Conservation (phyloP, 495 filamentous ascomycete genomes). For the Apiosordaria backusii region DNA sequence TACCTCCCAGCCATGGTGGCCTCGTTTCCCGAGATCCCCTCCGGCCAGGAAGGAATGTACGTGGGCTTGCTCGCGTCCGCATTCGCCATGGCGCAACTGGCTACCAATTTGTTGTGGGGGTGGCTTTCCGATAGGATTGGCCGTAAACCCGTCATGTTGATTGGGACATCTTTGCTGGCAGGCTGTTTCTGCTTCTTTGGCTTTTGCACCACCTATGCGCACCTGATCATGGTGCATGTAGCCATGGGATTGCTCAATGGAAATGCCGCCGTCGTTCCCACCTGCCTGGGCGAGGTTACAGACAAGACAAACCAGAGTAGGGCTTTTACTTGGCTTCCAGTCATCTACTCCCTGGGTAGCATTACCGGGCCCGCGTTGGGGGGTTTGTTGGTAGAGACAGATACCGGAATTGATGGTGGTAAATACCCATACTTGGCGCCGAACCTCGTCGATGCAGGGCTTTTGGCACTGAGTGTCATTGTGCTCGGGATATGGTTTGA, state of each 20-base stretch:
- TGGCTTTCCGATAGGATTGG: constrained; percentile 85
- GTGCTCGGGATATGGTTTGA: constrained; percentile 74
- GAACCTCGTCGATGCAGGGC: constrained; percentile 67
- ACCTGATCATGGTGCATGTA: constrained; percentile 78
- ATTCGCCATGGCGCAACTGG: constrained; percentile 88
- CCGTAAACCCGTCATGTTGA: constrained; percentile 85
- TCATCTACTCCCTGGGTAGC: constrained; percentile 87
- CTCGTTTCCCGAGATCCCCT: constrained; percentile 74
- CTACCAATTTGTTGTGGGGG: constrained; percentile 92
- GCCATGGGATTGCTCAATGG: constrained; percentile 93
- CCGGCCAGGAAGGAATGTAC: constrained; percentile 73
- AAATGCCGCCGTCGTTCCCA: constrained; percentile 80
- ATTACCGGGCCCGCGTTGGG: constrained; percentile 90
- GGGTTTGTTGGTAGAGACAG: constrained; percentile 67
- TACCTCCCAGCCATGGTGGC: constrained; percentile 92
- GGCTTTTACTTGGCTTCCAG: constrained; percentile 88
- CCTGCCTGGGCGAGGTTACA: constrained; percentile 91
- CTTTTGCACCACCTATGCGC: constrained; percentile 75
- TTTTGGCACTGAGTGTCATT: constrained; percentile 70
- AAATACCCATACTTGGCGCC: constrained; percentile 79
- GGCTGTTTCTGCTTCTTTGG: constrained; percentile 83
- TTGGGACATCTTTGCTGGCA: constrained; percentile 79
- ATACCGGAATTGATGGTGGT: constrained; percentile 36
- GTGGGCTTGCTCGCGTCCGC: constrained; percentile 85
- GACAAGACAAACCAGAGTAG: constrained; percentile 89